Evolutionary conservation across 169 alveolate genomes (phyloP).

Genomic region (Fabrea salina): DNA sequence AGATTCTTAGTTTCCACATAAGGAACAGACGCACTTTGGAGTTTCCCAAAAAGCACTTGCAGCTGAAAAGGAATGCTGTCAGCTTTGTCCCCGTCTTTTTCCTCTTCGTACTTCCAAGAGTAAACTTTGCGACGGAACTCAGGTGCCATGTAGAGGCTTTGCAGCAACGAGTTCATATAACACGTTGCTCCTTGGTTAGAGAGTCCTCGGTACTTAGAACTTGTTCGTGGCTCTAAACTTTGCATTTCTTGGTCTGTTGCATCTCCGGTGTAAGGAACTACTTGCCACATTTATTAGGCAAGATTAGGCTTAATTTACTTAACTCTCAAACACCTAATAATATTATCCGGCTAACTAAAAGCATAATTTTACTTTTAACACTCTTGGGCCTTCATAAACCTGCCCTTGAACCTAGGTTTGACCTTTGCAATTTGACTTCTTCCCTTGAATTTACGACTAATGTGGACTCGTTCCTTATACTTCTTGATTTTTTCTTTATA

Average conservation of each 20-base stretch:
- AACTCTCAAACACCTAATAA: no score
- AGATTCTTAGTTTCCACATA: conserved; percentile 72
- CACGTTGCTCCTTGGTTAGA: conserved; percentile 98
- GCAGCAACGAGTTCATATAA: conserved; percentile 98
- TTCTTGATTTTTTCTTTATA: conserved; percentile 6
- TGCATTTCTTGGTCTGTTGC: no score
- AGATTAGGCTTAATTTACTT: no score
- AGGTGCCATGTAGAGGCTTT: conserved; percentile 95
- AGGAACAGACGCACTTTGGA: conserved; percentile 44
- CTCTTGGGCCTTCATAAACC: conserved; percentile 24
- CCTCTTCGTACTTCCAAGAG: conserved; percentile 39
- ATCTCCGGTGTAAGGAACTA: no score
- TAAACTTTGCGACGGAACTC: conserved; percentile 87
- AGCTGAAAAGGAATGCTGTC: conserved; percentile 82
- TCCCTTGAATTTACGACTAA: conserved; percentile 16
- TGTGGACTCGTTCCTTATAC: not conserved
- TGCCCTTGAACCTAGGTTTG: conserved; percentile 26
- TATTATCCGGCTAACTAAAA: no score
- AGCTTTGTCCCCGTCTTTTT: conserved; percentile 50
- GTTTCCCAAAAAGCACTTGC: conserved; percentile 71
- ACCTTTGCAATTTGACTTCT: conserved; percentile 15
- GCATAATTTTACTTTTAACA: no score
- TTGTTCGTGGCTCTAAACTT: no score
- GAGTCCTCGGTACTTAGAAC: conserved; percentile 93
- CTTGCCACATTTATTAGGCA: no score